Evolutionary conservation across 352 stramenopile genomes (phyloP).

Genomic region (Globisporangium camurandrum): DNA sequence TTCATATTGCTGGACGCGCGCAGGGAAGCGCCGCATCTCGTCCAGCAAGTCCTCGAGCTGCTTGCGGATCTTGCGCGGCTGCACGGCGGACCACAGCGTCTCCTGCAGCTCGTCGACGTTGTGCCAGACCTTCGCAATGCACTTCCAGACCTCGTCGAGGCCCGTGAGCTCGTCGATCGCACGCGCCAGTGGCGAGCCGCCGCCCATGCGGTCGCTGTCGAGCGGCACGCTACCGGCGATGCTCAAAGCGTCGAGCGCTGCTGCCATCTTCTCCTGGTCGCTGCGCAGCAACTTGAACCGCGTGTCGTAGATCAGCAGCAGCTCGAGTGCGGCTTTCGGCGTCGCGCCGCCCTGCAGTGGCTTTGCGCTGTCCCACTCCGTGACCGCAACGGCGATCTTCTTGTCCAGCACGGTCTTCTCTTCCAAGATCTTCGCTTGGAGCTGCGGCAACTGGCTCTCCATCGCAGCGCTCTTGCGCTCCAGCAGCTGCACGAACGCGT

Average conservation of each 20-base stretch:
- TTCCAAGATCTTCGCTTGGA: conserved; percentile 96
- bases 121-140: conserved; percentile 86
- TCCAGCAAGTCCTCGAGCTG: conserved; percentile 96
- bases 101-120: conserved; percentile 91
- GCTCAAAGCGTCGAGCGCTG: conserved; percentile 94
- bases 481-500: conserved; percentile 89
- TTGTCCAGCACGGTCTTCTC: conserved; percentile 90
- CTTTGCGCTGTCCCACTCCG: conserved; percentile 79
- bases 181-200: conserved; percentile 58
- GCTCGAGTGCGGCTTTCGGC: conserved; percentile 66
- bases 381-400: conserved; percentile 69
- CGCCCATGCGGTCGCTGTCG: conserved; percentile 72
- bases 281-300: conserved; percentile 75
- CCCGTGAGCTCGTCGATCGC: conserved; percentile 90
- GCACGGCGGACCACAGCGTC: conserved; percentile 90
- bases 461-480: conserved; percentile 89
- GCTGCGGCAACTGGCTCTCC: conserved; percentile 94
- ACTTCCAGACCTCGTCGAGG: conserved; percentile 98
- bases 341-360: conserved; percentile 64
- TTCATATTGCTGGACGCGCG: conserved; percentile 97
- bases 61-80: conserved; percentile 94
- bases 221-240: conserved; percentile 55
- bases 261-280: conserved; percentile 94
- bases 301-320: conserved; percentile 81
- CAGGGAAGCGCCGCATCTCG: conserved; percentile 93